These are phyloP conservation scores for Candida glucosophila DNA, from an alignment of 1,139 yeast species.

Conservation along the genomic window DNA sequence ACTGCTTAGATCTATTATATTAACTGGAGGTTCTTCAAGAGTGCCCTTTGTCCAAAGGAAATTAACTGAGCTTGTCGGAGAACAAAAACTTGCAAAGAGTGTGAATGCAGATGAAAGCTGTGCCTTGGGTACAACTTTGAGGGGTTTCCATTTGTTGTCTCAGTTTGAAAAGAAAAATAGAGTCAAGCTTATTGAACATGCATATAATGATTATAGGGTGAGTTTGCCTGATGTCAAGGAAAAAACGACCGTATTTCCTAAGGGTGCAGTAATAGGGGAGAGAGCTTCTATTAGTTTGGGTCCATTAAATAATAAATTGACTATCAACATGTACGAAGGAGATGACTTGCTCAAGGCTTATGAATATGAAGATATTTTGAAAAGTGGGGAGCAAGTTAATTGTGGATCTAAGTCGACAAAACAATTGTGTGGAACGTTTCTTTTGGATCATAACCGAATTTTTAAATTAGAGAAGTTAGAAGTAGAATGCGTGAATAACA, in stretches of 20 bases:
- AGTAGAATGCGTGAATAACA: constrained; percentile 27
- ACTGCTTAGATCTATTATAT: constrained; percentile 58
- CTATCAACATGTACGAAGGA: constrained; percentile 47
- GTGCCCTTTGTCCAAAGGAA: constrained; percentile 76
- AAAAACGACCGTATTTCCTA: constrained; percentile 31
- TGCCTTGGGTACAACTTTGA: constrained; percentile 78
- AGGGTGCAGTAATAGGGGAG: constrained; percentile 27
- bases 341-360: constrained; percentile 37
- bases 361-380: constrained; percentile 19
- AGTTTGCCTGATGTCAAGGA: constrained; percentile 23
- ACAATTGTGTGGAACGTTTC: constrained; percentile 33
- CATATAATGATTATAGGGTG: constrained; percentile 34
- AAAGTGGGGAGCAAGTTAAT: constrained; percentile 33
- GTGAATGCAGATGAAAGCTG: constrained; percentile 96
- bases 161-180: constrained; percentile 51
- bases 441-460: constrained; percentile 41
- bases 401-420: constrained; percentile 30
- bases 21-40: constrained; percentile 89
- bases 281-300: constrained; percentile 25
- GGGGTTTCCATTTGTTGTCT: constrained; percentile 54
- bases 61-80: constrained; percentile 46
- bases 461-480: constrained; percentile 35
- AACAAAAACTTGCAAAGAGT: constrained; percentile 64
- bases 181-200: constrained; percentile 52
- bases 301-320: constrained; percentile 18